phyloP scores from a whole-genome alignment of 176 grass and related monocot genomes.

The Oryza australiensis region DNA sequence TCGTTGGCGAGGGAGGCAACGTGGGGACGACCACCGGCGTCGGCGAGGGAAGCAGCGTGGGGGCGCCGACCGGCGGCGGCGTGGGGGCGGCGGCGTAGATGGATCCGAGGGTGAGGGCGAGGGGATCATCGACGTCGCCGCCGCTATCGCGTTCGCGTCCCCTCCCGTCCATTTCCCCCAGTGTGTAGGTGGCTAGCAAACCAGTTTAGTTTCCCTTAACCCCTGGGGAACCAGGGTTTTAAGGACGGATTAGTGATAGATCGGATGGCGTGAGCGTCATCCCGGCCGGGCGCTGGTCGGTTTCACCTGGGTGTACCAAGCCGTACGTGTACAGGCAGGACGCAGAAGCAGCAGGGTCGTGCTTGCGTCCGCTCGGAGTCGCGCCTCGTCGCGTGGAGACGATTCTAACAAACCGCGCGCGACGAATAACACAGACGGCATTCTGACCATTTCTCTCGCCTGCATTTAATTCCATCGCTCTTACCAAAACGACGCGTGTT shows the following conservation, averaged over 20 bases:
- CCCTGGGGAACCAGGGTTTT: not conserved
- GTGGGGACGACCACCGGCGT: not conserved
- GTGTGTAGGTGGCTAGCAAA: not conserved
- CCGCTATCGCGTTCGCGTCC: not conserved
- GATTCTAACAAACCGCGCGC: not conserved
- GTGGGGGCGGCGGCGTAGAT: conserved; percentile 33
- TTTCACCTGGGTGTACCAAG: too few species aligned
- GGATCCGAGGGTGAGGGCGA: conserved; percentile 47
- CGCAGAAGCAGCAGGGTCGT: too few species aligned
- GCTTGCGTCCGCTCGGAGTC: not conserved
- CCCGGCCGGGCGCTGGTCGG: too few species aligned
- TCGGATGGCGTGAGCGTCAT: too few species aligned
- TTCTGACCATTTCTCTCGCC: not conserved
- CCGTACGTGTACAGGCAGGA: too few species aligned
- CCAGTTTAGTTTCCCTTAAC: not conserved
- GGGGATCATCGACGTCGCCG: conserved; percentile 1
- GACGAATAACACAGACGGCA: not conserved
- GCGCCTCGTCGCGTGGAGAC: not conserved
- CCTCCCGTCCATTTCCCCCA: not conserved
- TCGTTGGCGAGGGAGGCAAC: too few species aligned
- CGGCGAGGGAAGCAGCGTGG: not conserved
- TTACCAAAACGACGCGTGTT: not conserved
- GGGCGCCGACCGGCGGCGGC: not conserved
- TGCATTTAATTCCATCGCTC: not conserved
- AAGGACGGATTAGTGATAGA: not conserved